Conservation (phyloP, 2,329 filamentous ascomycete genomes). For the Hypoxylon sp. region DNA sequence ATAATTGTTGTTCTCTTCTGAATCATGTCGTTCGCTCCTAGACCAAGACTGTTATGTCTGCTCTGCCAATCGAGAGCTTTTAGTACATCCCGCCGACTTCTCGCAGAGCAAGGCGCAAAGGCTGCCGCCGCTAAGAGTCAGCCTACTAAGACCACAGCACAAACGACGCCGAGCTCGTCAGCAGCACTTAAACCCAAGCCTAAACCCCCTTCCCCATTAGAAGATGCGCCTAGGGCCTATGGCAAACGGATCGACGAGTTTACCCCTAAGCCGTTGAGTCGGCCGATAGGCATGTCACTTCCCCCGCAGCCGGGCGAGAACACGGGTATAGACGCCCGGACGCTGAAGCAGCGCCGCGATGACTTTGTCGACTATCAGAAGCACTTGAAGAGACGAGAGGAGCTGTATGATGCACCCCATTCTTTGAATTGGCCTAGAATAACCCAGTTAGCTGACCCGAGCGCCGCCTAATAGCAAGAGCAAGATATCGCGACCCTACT, state of each 20-base stretch:
- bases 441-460: conserved; percentile 3
- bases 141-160: conserved; percentile 14
- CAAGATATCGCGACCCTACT: conserved; percentile 87
- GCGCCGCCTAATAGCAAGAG: conserved; percentile 62
- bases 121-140: conserved; percentile 14
- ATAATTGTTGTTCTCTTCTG: conserved; percentile 3
- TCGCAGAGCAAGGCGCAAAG: conserved; percentile 43
- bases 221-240: conserved; percentile 67
- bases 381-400: conserved; percentile 77
- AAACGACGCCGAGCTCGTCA: conserved; percentile 22
- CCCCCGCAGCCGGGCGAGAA: conserved; percentile 84
- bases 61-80: conserved; percentile 63
- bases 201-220: conserved; percentile 55
- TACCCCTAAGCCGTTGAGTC: conserved; percentile 66
- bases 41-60: conserved; percentile 54
- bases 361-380: conserved; percentile 88
- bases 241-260: conserved; percentile 65
- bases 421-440: background rate
- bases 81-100: conserved; percentile 53
- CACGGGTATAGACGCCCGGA: conserved; percentile 75
- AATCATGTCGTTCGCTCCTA: conserved; percentile 41
- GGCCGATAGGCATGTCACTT: conserved; percentile 82
- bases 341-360: conserved; percentile 72
- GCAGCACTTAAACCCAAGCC: conserved; percentile 32
- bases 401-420: conserved; percentile 64